Evolutionary conservation across 2,329 filamentous ascomycete species (phyloP), one percentile per base, ranked within the genome.

Genomic region (Sporothrix brunneoviolacea): DNA sequence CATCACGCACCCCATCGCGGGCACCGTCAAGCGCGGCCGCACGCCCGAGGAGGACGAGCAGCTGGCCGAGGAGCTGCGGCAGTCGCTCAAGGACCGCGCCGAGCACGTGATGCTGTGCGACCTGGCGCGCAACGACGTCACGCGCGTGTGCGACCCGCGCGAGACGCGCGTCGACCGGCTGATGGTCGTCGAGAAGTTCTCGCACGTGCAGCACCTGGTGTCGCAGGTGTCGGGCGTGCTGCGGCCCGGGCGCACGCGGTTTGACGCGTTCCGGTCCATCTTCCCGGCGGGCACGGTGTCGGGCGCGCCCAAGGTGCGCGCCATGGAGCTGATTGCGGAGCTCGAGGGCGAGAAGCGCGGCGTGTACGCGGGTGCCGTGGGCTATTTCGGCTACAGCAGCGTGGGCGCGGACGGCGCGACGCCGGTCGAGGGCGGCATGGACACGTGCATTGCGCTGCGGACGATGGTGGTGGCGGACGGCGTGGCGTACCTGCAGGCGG

Each of bases 71-170:
- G 86, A 89, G 68, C 80, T 95, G 52, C 79, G 82, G 42, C 79
- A 73, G 61, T 94, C 84, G 49, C 75, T 95, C 58, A 97, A 98
- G 70, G 93, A 98, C 72, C 82, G 88, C 48, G 88, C 88, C 45
- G 88, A 95, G 71, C 90, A 97, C 72, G 91, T 97, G 62, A 98
- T 98, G 93, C 74, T 98, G 59, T 93, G 97, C 41, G 91, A 98
- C 66, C 76, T 97, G 50, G 93, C 93, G 12, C 83, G 93, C 52
- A 97, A 98, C 74, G 93, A 98, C 67, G 82, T 98, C 59, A 97
- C 96, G 71, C 84, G 93, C 43, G 88, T 98, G 19, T 95, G 89
- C 67, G 90, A 96, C 69, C 93, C 93, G 16, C 74, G 84, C 33
- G 88, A 88, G 24, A 95, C 91, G 27, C 82, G 88, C 54, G 93